A percentile compares a stretch with the other conserved stretches of the same genome.
Conservation (phyloP, 2,329 filamentous ascomycete genomes). For the Westerdykella ornata region DNA sequence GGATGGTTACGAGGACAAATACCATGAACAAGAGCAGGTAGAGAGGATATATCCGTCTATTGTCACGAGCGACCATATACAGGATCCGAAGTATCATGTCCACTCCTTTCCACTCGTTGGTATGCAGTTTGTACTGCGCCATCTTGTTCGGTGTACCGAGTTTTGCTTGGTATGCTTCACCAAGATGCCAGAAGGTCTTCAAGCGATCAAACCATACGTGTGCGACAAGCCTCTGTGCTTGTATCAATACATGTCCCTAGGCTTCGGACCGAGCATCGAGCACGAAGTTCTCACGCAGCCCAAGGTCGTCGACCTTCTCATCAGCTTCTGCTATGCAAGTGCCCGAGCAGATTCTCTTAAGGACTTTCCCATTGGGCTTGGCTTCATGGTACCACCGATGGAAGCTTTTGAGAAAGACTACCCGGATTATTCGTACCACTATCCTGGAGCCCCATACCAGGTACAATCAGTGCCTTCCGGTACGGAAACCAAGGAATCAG, state of each 20-base stretch:
- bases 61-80: conserved; percentile 48
- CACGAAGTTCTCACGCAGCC: conserved; percentile 75
- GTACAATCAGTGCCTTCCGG: too few relatives aligned
- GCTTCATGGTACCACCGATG: conserved; percentile 45
- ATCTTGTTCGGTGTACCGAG: conserved; percentile 73
- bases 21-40: conserved; percentile 32
- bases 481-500: too few relatives aligned
- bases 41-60: conserved; percentile 39
- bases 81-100: conserved; percentile 19
- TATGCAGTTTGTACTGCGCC: conserved; percentile 71
- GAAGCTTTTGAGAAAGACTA: conserved; percentile 15
- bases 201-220: conserved; percentile 67
- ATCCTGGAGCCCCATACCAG: too few relatives aligned
- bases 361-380: conserved; percentile 53
- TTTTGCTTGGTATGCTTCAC: conserved; percentile 83
- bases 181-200: conserved; percentile 57
- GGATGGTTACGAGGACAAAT: conserved; percentile 36
- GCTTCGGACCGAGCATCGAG: conserved; percentile 78
- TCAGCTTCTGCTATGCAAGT: conserved; percentile 71
- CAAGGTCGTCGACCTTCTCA: conserved; percentile 73
- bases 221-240: conserved; percentile 70
- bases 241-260: conserved; percentile 82
- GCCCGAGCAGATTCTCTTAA: conserved; percentile 41
- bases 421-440: background rate
- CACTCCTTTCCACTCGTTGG: conserved; percentile 52